Base-by-base conservation (phyloP, 2,329 filamentous ascomycete species). In the Cordyceps fumosorosea region DNA sequence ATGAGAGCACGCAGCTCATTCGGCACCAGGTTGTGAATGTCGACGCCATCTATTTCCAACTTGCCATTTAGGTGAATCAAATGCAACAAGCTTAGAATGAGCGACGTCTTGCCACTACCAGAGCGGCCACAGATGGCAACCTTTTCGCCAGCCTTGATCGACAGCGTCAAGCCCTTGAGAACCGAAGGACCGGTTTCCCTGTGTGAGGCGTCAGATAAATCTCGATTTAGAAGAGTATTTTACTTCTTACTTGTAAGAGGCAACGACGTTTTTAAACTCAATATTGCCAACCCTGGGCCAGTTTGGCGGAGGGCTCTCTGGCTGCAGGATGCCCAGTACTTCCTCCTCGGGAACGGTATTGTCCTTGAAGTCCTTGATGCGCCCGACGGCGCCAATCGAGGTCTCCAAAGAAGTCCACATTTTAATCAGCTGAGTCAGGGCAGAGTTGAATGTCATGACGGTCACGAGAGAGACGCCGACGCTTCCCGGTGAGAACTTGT, bases 51-150 rank as follows among this genome's bases (percentile, higher is more conserved):
- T 53, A 84, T 73, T 1, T 62, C 68, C 14, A 84, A 78, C 2
- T 45, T 70, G 0, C 79, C 79, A 0, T 72, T 73, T 5, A 75
- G 67, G 10, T 82, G 76, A 1, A 83, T 65, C 63, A 84, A 74
- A 8, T 80, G 75, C 18, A 83, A 73, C 0, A 84, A 69, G 0
- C 76, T 73, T 3, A 76, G 67, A 0, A 81, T 66, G 1, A 82
- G 71, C 0, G 70, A 72, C 5, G 69, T 72, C 64, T 72, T 74
- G 3, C 70, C 72, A 24, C 72, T 74, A 11, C 76, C 77, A 1
- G 72, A 76, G 1, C 76, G 72, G 0, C 84, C 84, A 32, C 74
- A 77, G 5, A 78, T 71, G 16, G 73, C 76, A 3, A 77, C 67
- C 34, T 75, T 75, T 42, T 74, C 71, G 1, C 76, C 75, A 0